Conservation (phyloP, 106 monocot genomes). For the Allium sativum region DNA sequence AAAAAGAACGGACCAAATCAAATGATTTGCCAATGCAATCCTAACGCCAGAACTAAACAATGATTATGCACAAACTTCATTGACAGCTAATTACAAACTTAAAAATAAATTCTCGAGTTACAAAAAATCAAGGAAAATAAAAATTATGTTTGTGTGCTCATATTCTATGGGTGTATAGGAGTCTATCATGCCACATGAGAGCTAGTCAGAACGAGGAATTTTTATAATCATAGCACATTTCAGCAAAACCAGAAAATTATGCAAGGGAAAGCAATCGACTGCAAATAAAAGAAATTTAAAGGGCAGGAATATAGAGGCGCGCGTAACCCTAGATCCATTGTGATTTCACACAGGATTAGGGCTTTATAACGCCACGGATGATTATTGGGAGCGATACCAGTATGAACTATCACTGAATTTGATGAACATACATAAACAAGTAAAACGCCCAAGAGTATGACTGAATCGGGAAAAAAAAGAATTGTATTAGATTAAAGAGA, state of each 20-base stretch:
- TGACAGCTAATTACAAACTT: too few species aligned
- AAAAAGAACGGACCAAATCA: too few species aligned
- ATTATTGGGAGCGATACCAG: neutral
- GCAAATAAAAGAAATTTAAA: neutral
- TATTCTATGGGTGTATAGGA: slow-evolving; percentile 13
- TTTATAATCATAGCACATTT: slow-evolving; percentile 7
- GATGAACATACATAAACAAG: neutral
- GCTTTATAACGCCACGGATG: slow-evolving; percentile 4
- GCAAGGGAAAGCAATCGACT: too few species aligned
- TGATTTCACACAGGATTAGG: neutral
- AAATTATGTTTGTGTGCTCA: neutral
- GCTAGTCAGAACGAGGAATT: slow-evolving; percentile 11
- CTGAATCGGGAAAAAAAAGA: too few species aligned
- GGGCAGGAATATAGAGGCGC: slow-evolving; percentile 2
- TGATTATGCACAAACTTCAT: too few species aligned
- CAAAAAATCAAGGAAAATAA: neutral
- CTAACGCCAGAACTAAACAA: too few species aligned
- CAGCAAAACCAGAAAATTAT: too few species aligned
- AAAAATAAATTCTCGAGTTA: too few species aligned
- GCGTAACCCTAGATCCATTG: slow-evolving; percentile 8
- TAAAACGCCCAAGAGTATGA: neutral
- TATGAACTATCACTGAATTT: neutral
- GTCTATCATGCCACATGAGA: slow-evolving; percentile 12
- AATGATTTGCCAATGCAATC: too few species aligned
- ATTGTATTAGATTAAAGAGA: too few species aligned